These are phyloP conservation scores for Soucietia sequanensis DNA, from an alignment of 805 yeast genomes.

Conservation along the genomic window DNA sequence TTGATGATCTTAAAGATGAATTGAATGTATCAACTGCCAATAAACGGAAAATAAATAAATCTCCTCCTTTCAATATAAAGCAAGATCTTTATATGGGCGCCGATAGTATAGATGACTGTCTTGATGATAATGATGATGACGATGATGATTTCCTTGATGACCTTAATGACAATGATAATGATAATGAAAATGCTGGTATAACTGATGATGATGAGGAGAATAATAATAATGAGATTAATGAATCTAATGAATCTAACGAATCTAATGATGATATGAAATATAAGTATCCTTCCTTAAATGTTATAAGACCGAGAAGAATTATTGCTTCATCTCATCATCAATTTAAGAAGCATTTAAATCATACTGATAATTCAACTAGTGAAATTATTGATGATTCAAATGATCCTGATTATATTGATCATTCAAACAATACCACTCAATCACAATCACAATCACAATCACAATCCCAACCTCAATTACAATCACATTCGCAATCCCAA, in stretches of 20 bases:
- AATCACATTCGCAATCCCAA: conserved; percentile 11
- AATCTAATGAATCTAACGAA: no score
- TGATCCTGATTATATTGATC: no score
- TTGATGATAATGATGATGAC: conserved; percentile 8
- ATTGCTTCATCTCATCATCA: background rate
- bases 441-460: no score
- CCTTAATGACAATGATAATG: conserved; percentile 4
- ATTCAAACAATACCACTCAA: no score
- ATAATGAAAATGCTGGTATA: conserved; percentile 3
- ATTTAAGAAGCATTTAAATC: no score
- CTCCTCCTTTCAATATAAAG: conserved; percentile 42
- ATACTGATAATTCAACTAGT: no score
- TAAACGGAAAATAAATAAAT: conserved; percentile 31
- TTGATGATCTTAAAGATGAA: conserved; percentile 34
- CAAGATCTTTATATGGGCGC: conserved; percentile 21
- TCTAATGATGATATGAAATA: conserved; percentile 5
- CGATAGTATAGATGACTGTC: conserved; percentile 19
- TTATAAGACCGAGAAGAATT: conserved; percentile 4
- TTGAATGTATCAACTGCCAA: conserved; percentile 3
- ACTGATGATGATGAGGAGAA: conserved; percentile 9
- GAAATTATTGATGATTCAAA: no score
- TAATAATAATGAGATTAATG: no score
- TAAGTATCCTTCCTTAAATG: conserved; percentile 1
- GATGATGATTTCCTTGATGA: conserved; percentile 12
- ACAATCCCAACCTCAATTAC: background rate